These are phyloP conservation scores for Dysphania ambrosioides DNA, from an alignment of 148 eudicot species.

Conservation along the genomic window DNA sequence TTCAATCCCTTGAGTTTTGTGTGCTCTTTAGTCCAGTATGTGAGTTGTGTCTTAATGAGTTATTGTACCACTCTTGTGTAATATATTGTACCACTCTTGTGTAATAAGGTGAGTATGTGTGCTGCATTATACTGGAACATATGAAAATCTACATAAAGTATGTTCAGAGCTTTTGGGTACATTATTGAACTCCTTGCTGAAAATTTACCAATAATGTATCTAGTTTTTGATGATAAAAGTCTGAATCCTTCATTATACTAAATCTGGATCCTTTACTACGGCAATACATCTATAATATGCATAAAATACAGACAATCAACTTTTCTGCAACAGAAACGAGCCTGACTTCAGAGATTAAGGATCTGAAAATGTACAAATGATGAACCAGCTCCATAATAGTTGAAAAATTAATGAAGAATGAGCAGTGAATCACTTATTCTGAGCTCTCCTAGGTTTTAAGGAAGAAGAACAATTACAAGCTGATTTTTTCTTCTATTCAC, in stretches of 20 bases:
- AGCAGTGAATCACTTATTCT: slow-evolving; percentile 55
- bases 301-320: background rate
- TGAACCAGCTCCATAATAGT: slow-evolving; percentile 22
- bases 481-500: background rate
- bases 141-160: background rate
- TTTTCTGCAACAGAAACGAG: background rate
- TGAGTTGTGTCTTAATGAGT: too few species aligned
- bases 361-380: slow-evolving; percentile 33
- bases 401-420: slow-evolving; percentile 41
- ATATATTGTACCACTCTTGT: too few species aligned
- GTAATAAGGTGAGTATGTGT: slow-evolving; percentile 3
- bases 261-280: background rate
- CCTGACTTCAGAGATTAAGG: slow-evolving; percentile 19
- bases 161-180: background rate
- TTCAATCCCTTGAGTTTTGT: background rate
- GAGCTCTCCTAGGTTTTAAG: slow-evolving; percentile 29
- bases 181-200: background rate
- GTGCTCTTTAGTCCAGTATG: background rate
- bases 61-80: background rate
- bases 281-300: background rate
- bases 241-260: background rate
- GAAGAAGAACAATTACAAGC: background rate
- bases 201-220: background rate
- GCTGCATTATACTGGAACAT: background rate
- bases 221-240: background rate